phyloP scores from a whole-genome alignment of 129 eudicot genomes.

The Lonicera japonica region DNA sequence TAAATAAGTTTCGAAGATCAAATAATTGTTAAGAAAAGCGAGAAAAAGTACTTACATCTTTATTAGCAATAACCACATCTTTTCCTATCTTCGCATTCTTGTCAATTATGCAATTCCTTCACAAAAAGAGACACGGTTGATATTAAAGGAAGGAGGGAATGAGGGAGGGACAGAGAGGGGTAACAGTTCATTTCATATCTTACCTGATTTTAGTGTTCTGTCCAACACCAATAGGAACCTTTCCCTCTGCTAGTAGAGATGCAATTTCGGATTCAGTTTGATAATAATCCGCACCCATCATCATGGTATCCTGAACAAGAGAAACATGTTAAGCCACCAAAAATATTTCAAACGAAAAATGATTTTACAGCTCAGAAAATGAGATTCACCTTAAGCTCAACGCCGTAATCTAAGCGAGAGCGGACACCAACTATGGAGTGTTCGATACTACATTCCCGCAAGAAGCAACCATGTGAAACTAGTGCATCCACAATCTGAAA shows the following conservation, averaged over 20 bases:
- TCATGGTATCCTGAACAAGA: conserved; percentile 69
- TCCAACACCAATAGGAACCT: conserved; percentile 85
- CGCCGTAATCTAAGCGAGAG: conserved; percentile 78
- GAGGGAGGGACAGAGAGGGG: not conserved
- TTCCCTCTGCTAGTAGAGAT: conserved; percentile 59
- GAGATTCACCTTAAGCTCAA: conserved; percentile 49
- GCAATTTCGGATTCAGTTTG: conserved; percentile 86
- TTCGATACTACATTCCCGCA: conserved; percentile 62
- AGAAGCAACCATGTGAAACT: conserved; percentile 87
- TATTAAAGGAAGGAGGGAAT: no score
- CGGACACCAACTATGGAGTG: conserved; percentile 81
- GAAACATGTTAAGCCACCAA: conserved; percentile 2
- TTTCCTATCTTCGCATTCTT: conserved; percentile 87
- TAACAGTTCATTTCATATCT: not conserved
- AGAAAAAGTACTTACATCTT: conserved; percentile 44
- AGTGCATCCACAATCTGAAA: conserved; percentile 74
- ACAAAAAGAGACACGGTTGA: not conserved
- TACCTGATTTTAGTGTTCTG: conserved; percentile 69
- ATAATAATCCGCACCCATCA: conserved; percentile 96
- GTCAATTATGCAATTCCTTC: conserved; percentile 87
- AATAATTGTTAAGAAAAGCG: not conserved
- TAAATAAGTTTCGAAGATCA: not conserved
- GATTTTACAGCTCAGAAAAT: not conserved
- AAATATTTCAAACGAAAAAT: not conserved
- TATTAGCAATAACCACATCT: conserved; percentile 65